Evolutionary conservation across 371 early-diverging fungal species (phyloP).

Genomic region (Chytridiales sp.): DNA sequence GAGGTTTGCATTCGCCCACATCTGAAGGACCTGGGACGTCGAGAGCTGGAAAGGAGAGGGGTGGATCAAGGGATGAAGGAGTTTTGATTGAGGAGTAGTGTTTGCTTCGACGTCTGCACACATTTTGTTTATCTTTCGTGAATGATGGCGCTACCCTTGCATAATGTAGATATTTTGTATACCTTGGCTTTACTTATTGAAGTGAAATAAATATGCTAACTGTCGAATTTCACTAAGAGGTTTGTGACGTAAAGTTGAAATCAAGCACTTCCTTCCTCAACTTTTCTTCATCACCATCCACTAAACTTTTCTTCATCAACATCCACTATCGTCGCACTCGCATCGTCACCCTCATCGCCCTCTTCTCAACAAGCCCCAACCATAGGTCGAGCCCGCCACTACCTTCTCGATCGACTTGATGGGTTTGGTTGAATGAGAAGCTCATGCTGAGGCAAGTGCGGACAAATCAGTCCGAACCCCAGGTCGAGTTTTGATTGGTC

Average conservation of each 20-base stretch:
- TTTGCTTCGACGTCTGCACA: background rate
- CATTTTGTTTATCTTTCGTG: background rate
- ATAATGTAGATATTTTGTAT: background rate
- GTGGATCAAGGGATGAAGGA: background rate
- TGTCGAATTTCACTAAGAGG: background rate
- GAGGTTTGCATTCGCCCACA: background rate
- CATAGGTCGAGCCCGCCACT: too few relatives aligned
- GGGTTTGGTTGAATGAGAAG: too few relatives aligned
- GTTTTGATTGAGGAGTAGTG: background rate
- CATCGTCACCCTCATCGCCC: too few relatives aligned
- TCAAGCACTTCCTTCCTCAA: too few relatives aligned
- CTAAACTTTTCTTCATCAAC: too few relatives aligned
- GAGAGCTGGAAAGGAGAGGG: background rate
- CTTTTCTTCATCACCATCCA: too few relatives aligned
- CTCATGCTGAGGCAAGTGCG: too few relatives aligned
- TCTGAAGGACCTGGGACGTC: background rate
- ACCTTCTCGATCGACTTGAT: too few relatives aligned
- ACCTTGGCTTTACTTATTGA: background rate
- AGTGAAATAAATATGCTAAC: background rate
- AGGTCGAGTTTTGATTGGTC: too few relatives aligned
- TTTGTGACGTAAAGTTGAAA: background rate
- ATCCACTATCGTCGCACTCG: too few relatives aligned
- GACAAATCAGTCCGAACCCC: too few relatives aligned
- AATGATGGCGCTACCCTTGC: background rate
- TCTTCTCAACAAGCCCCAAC: too few relatives aligned